Conservation (phyloP, 108 stramenopile genomes). For the Chaetoceros tenuissimus region DNA sequence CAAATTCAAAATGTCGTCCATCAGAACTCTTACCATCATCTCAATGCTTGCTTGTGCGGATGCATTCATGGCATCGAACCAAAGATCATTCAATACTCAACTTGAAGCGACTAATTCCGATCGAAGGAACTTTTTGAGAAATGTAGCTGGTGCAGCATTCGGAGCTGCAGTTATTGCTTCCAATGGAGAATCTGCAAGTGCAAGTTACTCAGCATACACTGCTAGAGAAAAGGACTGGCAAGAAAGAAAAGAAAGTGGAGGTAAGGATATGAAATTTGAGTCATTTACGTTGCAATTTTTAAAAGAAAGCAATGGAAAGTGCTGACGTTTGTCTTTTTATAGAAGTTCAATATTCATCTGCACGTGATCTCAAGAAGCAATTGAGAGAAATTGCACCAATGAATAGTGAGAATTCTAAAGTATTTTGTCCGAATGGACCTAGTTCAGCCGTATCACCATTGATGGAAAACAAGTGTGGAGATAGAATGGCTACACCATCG, state of each 20-base stretch:
- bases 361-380: constrained; percentile 49
- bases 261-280: constrained; percentile 14
- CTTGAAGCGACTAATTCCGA: no score
- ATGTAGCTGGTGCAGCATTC: neutral
- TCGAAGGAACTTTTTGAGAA: neutral
- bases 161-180: neutral
- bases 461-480: constrained; percentile 86
- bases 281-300: neutral
- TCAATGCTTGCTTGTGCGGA: no score
- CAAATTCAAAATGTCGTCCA: no score
- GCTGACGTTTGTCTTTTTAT: neutral
- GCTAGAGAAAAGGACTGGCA: constrained; percentile 77
- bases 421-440: constrained; percentile 83
- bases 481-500: constrained; percentile 49
- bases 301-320: neutral
- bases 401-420: constrained; percentile 57
- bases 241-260: constrained; percentile 41
- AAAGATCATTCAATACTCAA: no score
- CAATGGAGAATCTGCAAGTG: constrained; percentile 16
- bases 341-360: constrained; percentile 51
- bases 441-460: constrained; percentile 59
- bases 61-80: no score
- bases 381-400: constrained; percentile 69
- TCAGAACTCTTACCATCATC: no score
- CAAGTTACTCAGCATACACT: constrained; percentile 59